Conservation (phyloP, 371 early-diverging fungal genomes). For the Amoeboaphelidium protococcarum region DNA sequence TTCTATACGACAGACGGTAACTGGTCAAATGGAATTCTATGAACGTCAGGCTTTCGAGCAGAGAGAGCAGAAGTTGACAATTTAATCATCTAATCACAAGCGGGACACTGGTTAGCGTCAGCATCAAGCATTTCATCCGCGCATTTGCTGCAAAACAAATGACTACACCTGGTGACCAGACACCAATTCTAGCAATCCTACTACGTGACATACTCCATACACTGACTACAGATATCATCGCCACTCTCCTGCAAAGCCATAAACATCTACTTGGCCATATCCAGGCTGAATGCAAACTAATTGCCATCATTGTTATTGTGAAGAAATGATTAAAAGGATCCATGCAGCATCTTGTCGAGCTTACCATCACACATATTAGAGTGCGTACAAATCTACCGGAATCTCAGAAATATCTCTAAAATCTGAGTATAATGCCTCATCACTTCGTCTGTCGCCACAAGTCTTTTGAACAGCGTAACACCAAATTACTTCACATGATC, state of each 20-base stretch:
- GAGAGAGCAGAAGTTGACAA: no score
- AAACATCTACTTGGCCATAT: neutral
- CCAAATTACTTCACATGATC: conserved; percentile 16
- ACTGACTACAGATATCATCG: neutral
- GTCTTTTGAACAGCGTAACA: neutral
- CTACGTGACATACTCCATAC: neutral
- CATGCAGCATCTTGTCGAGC: neutral
- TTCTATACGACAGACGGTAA: no score
- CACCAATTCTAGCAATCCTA: no score
- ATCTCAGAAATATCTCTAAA: neutral
- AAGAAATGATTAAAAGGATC: neutral
- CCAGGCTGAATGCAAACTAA: neutral
- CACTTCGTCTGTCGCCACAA: neutral
- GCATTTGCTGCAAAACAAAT: no score
- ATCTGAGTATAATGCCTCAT: neutral
- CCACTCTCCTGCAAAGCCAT: neutral
- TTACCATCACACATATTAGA: neutral
- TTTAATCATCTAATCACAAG: no score
- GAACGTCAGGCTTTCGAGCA: no score
- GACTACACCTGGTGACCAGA: no score
- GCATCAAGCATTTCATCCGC: no score
- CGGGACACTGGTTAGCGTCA: no score
- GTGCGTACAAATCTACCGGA: neutral
- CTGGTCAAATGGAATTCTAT: no score
- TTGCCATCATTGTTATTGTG: no score